phyloP scores from a whole-genome alignment of 257 asterid species.

The Solanum etuberosum region DNA sequence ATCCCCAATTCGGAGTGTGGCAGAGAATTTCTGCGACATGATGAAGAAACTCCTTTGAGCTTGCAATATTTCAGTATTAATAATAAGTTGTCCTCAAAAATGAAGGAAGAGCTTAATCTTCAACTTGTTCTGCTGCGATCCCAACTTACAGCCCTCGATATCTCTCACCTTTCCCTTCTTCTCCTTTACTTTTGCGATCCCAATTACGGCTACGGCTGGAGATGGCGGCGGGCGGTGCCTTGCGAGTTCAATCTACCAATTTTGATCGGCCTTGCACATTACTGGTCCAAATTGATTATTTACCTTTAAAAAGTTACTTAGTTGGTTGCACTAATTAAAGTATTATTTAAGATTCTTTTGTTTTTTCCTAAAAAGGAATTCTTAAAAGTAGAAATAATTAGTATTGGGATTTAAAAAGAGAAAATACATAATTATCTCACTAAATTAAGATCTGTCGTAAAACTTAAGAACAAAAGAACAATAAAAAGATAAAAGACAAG shows the following conservation, averaged over 20 bases:
- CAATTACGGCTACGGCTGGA: neutral
- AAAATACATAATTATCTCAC: too few species aligned
- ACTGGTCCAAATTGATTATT: too few species aligned
- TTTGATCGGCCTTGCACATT: neutral
- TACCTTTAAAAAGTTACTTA: too few species aligned
- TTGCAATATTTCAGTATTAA: neutral
- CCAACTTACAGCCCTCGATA: neutral
- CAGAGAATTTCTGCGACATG: slow-evolving; percentile 90
- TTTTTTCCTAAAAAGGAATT: neutral
- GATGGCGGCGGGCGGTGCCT: neutral
- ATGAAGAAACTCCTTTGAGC: neutral
- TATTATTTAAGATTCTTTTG: too few species aligned
- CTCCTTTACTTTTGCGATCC: neutral
- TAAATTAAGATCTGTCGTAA: too few species aligned
- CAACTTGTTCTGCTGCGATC: neutral
- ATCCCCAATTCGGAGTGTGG: slow-evolving; percentile 88
- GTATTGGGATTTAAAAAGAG: neutral
- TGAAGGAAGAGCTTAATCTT: too few species aligned
- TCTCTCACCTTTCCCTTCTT: neutral
- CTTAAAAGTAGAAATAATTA: neutral
- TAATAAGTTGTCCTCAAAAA: neutral
- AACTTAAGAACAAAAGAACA: too few species aligned
- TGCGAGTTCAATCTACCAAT: neutral
- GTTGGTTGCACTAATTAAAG: neutral
- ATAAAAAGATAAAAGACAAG: too few species aligned